Percentiles rank a stretch among this genome's conserved stretches.
phyloP scores from a whole-genome alignment of 148 eudicot genomes.

The Camellia japonica region DNA sequence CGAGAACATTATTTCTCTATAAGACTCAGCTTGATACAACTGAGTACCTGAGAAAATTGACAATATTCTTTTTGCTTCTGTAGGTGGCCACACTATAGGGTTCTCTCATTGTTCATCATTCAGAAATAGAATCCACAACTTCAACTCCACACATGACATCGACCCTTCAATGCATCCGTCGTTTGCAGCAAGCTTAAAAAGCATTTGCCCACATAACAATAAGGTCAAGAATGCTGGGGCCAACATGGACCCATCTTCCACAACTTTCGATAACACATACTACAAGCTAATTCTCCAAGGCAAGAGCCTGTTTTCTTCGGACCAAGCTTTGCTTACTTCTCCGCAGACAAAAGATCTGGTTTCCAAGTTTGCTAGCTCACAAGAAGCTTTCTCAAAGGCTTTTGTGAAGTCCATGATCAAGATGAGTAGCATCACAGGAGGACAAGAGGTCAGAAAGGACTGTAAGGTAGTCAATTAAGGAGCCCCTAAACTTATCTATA shows the following conservation, averaged over 20 bases:
- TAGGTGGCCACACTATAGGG: slow-evolving; percentile 91
- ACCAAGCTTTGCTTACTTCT: slow-evolving; percentile 48
- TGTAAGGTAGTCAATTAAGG: slow-evolving; percentile 51
- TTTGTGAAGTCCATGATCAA: slow-evolving; percentile 72
- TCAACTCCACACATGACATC: slow-evolving; percentile 46
- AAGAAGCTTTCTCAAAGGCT: slow-evolving; percentile 46
- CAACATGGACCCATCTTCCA: slow-evolving; percentile 56
- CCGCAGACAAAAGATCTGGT: slow-evolving; percentile 47
- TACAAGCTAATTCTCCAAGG: slow-evolving; percentile 64
- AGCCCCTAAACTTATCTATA: background rate
- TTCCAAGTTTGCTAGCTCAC: slow-evolving; percentile 40
- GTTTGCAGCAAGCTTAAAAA: slow-evolving; percentile 47
- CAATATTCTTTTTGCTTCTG: background rate
- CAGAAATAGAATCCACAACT: slow-evolving; percentile 58
- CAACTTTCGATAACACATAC: slow-evolving; percentile 60
- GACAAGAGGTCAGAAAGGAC: slow-evolving; percentile 67
- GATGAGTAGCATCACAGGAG: slow-evolving; percentile 75
- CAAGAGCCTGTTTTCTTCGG: slow-evolving; percentile 60
- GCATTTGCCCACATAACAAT: slow-evolving; percentile 39
- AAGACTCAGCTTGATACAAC: background rate
- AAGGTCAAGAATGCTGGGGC: slow-evolving; percentile 45
- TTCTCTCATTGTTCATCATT: slow-evolving; percentile 92
- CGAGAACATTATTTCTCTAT: background rate
- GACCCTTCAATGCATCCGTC: slow-evolving; percentile 62
- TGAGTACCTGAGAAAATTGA: background rate